Conservation (phyloP, 441 rosid genomes). For the Erysimum cheiri region DNA sequence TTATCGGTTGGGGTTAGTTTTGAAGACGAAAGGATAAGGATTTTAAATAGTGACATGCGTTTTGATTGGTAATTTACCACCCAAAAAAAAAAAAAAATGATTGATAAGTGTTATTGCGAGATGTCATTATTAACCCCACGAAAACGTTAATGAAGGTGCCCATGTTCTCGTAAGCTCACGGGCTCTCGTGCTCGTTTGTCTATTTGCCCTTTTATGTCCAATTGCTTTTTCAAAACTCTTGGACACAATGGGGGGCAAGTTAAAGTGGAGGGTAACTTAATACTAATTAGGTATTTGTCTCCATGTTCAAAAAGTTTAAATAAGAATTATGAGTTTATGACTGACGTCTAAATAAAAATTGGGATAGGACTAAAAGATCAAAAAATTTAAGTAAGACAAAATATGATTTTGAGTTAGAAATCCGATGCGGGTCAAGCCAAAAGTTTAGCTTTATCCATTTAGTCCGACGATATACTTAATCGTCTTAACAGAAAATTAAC, state of each 20-base stretch:
- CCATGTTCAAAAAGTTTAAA: neutral
- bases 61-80: no score
- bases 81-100: no score
- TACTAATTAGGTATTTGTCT: constrained; percentile 38
- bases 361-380: no score
- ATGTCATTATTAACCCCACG: constrained; percentile 39
- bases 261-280: constrained; percentile 40
- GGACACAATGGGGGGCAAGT: constrained; percentile 37
- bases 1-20: no score
- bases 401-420: neutral
- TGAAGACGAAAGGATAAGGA: neutral
- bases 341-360: no score
- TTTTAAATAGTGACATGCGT: neutral
- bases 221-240: constrained; percentile 33
- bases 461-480: neutral
- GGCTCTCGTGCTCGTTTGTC: constrained; percentile 41
- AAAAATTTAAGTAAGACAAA: neutral
- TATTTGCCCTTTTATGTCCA: constrained; percentile 6
- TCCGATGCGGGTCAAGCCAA: neutral
- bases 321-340: no score
- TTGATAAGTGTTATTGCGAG: constrained; percentile 34
- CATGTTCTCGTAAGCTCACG: constrained; percentile 39
- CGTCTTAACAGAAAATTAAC: neutral
- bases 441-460: neutral
- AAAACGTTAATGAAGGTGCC: constrained; percentile 26